Percentiles rank a stretch among this genome's conserved stretches.
Conservation (phyloP, 352 stramenopile species). For the Phytophthora rubi region DNA sequence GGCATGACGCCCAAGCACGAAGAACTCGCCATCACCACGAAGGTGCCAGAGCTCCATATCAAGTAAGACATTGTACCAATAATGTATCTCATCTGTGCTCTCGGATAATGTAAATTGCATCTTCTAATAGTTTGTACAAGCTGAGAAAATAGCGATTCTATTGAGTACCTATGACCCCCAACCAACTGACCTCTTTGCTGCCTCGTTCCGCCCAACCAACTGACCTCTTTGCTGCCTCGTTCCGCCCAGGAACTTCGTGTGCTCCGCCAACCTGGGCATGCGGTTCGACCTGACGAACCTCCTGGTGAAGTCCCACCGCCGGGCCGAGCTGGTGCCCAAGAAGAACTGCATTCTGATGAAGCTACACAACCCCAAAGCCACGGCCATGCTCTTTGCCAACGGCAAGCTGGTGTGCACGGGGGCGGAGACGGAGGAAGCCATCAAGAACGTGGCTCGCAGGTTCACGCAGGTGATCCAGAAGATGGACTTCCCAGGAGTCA, state of each 20-base stretch:
- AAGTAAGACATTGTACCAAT: constrained; percentile 43
- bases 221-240: constrained; percentile 7
- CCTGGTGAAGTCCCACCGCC: constrained; percentile 75
- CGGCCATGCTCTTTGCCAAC: constrained; percentile 86
- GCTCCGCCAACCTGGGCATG: constrained; percentile 82
- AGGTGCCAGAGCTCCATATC: constrained; percentile 59
- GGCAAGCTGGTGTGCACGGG: constrained; percentile 86
- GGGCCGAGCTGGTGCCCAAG: constrained; percentile 81
- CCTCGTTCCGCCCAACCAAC: constrained; percentile 16
- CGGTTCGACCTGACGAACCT: constrained; percentile 79
- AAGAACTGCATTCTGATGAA: constrained; percentile 91
- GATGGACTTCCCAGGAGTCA: constrained; percentile 84
- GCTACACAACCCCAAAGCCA: constrained; percentile 65
- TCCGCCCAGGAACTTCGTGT: constrained; percentile 71
- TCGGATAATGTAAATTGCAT: neutral
- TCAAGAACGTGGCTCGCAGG: constrained; percentile 77
- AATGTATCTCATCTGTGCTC: neutral
- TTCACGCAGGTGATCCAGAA: constrained; percentile 89
- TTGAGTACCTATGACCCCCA: neutral
- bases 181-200: constrained; percentile 9
- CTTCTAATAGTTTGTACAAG: neutral
- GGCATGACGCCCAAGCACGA: constrained; percentile 8
- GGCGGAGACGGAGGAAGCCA: constrained; percentile 70
- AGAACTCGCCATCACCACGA: constrained; percentile 12
- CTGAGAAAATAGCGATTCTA: constrained; percentile 7